These are phyloP conservation scores for Vicia villosa DNA, from an alignment of 306 rosid species.

Conservation along the genomic window DNA sequence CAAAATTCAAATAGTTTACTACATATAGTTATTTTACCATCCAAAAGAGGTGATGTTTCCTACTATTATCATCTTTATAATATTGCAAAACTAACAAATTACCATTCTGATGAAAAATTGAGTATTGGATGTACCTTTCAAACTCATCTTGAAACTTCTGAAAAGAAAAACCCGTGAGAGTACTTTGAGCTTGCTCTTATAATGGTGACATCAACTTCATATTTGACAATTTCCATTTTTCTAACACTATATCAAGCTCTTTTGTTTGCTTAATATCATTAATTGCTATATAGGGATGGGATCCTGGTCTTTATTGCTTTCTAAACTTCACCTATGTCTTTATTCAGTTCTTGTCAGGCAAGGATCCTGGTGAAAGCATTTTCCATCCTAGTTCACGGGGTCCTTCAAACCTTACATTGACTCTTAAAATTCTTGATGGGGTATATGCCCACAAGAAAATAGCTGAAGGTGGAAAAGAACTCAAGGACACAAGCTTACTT, in stretches of 20 bases:
- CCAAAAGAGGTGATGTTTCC: background rate
- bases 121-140: background rate
- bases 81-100: too few relatives aligned
- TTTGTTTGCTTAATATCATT: too few relatives aligned
- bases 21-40: background rate
- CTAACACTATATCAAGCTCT: too few relatives aligned
- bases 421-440: constrained; percentile 90
- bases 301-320: too few relatives aligned
- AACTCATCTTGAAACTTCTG: background rate
- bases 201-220: too few relatives aligned
- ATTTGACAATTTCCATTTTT: too few relatives aligned
- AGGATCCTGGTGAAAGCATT: constrained; percentile 96
- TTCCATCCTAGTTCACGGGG: constrained; percentile 96
- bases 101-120: background rate
- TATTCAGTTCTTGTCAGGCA: constrained; percentile 82
- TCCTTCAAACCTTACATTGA: constrained; percentile 82
- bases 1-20: background rate
- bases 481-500: constrained; percentile 88
- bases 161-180: background rate
- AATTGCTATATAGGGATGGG: too few relatives aligned
- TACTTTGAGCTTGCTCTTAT: too few relatives aligned
- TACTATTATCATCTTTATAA: background rate
- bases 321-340: constrained; percentile 12
- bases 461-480: constrained; percentile 97
- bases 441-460: constrained; percentile 98